A percentile compares a stretch with the other conserved stretches of the same genome.
phyloP scores from a whole-genome alignment of 2,329 filamentous ascomycete species.

The Ilyonectria mors-panacis region DNA sequence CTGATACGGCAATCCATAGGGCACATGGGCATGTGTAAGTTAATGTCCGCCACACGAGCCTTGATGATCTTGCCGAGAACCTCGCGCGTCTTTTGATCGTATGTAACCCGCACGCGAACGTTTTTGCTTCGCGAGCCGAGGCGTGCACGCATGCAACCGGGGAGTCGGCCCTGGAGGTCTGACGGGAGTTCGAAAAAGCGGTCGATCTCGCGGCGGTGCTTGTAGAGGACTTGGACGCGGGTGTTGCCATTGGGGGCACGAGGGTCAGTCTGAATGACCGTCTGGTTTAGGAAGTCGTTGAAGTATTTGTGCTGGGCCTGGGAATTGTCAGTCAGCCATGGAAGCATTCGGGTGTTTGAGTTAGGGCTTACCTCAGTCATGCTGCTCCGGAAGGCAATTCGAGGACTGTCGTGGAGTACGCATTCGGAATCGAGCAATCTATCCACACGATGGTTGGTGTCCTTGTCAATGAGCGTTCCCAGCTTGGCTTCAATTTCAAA shows the following conservation, averaged over 20 bases:
- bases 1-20: conserved; percentile 94
- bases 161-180: conserved; percentile 72
- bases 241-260: conserved; percentile 62
- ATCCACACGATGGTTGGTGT: conserved; percentile 77
- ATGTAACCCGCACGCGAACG: conserved; percentile 74
- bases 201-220: conserved; percentile 87
- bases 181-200: conserved; percentile 84
- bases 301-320: conserved; percentile 85
- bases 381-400: conserved; percentile 83
- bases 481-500: conserved; percentile 97
- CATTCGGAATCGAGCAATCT: conserved; percentile 80
- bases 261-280: conserved; percentile 72
- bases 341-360: not conserved
- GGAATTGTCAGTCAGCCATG: conserved; percentile 43
- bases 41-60: conserved; percentile 87
- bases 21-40: conserved; percentile 83
- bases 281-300: conserved; percentile 87
- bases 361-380: conserved; percentile 85
- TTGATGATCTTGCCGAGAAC: conserved; percentile 91
- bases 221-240: conserved; percentile 80
- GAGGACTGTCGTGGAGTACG: conserved; percentile 73
- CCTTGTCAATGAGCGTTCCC: conserved; percentile 83
- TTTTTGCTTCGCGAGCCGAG: conserved; percentile 64
- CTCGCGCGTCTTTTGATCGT: conserved; percentile 79
- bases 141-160: conserved; percentile 74